These are phyloP conservation scores for Candida ulmi DNA, from an alignment of 805 yeast species.

Conservation along the genomic window DNA sequence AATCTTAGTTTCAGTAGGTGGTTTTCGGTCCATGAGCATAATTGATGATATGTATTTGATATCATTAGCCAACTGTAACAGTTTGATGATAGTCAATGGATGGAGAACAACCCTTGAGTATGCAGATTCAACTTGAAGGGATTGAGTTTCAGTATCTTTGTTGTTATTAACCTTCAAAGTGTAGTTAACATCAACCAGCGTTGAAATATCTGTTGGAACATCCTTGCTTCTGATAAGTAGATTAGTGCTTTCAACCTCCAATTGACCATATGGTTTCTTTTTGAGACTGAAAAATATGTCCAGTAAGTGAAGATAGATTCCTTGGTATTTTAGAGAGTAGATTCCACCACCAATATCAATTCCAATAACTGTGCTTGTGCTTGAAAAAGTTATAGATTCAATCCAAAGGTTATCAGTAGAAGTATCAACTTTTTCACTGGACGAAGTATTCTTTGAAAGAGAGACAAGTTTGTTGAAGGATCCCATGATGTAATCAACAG, in stretches of 20 bases:
- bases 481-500: too few relatives aligned
- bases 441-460: too few relatives aligned
- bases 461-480: too few relatives aligned
- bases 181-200: slow-evolving; percentile 41
- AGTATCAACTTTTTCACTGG: background rate
- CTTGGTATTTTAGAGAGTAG: slow-evolving; percentile 7
- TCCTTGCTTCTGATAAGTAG: slow-evolving; percentile 24
- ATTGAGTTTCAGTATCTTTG: slow-evolving; percentile 28
- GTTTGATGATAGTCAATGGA: slow-evolving; percentile 40
- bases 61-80: slow-evolving; percentile 11
- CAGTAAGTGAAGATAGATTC: slow-evolving; percentile 6
- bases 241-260: slow-evolving; percentile 21
- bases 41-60: slow-evolving; percentile 1
- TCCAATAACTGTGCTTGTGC: slow-evolving; percentile 1
- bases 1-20: too few relatives aligned
- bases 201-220: slow-evolving; percentile 33
- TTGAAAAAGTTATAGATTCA: background rate
- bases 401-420: background rate
- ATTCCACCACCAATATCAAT: background rate
- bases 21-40: background rate
- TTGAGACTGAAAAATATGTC: slow-evolving; percentile 5
- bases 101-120: slow-evolving; percentile 54
- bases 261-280: slow-evolving; percentile 16
- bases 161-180: slow-evolving; percentile 38
- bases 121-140: slow-evolving; percentile 53